phyloP scores from a whole-genome alignment of 2,329 filamentous ascomycete species.

The Penicillium corylophilum region DNA sequence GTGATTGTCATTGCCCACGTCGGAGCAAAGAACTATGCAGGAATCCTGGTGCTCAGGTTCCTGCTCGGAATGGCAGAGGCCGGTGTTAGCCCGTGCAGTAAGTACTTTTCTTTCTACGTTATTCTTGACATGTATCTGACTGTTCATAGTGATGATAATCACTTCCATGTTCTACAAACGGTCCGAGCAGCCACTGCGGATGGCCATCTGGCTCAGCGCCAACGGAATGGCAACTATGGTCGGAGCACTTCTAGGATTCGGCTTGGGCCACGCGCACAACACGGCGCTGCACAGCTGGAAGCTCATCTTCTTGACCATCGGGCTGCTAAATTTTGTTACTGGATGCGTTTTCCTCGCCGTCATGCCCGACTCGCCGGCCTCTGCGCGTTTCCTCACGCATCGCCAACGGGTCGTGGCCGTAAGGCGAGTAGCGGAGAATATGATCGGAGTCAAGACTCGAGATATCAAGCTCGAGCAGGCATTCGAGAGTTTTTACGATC shows the following conservation, averaged over 20 bases:
- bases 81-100: conserved; percentile 35
- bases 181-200: conserved; percentile 38
- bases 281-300: conserved; percentile 34
- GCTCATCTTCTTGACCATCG: conserved; percentile 45
- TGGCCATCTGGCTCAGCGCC: conserved; percentile 37
- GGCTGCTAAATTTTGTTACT: conserved; percentile 48
- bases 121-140: conserved; percentile 1
- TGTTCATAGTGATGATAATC: conserved; percentile 29
- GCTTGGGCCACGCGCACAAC: conserved; percentile 34
- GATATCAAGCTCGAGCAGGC: conserved; percentile 37
- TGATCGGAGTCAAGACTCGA: conserved; percentile 43
- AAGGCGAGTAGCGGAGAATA: conserved; percentile 42
- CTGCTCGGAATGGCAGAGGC: conserved; percentile 47
- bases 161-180: conserved; percentile 42
- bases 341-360: conserved; percentile 32
- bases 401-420: conserved; percentile 42
- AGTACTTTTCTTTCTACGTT: not conserved
- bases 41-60: conserved; percentile 48
- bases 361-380: conserved; percentile 41
- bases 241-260: conserved; percentile 38
- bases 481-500: conserved; percentile 42
- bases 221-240: conserved; percentile 41
- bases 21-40: conserved; percentile 41
- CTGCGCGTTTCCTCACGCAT: conserved; percentile 40
- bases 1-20: conserved; percentile 39